Evolutionary conservation across 768 basidiomycete genomes (phyloP).

Genomic region (Naganishia vishniacii): DNA sequence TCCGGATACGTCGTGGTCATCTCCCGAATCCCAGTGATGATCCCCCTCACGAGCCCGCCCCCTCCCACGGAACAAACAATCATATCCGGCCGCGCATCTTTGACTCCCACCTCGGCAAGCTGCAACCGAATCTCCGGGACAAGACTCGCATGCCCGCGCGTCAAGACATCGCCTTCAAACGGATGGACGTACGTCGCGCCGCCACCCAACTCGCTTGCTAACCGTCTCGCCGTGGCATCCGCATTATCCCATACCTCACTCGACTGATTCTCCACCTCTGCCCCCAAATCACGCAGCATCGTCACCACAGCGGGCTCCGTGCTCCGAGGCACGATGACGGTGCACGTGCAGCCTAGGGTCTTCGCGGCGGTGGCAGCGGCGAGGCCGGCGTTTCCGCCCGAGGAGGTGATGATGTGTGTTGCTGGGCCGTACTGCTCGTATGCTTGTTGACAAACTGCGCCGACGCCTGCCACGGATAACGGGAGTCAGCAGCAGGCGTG

Average conservation of each 20-base stretch:
- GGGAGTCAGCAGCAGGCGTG: neutral
- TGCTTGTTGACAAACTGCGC: slow-evolving; percentile 2
- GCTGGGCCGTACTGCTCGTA: slow-evolving; percentile 11
- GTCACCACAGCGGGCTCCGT: slow-evolving; percentile 33
- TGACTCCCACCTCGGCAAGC: slow-evolving; percentile 18
- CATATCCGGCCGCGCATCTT: slow-evolving; percentile 28
- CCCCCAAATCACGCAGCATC: slow-evolving; percentile 31
- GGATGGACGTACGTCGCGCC: slow-evolving; percentile 40
- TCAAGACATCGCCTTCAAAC: slow-evolving; percentile 38
- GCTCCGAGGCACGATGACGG: slow-evolving; percentile 34
- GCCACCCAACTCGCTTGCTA: slow-evolving; percentile 27
- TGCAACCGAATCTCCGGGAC: slow-evolving; percentile 36
- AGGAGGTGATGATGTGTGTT: slow-evolving; percentile 35
- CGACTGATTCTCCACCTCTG: slow-evolving; percentile 33
- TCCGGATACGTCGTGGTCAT: neutral
- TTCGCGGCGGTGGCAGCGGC: slow-evolving; percentile 20
- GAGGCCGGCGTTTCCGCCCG: slow-evolving; percentile 42
- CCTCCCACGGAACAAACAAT: slow-evolving; percentile 40
- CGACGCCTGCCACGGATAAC: slow-evolving; percentile 7
- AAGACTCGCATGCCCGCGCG: slow-evolving; percentile 35
- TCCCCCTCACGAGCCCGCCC: slow-evolving; percentile 38
- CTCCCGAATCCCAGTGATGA: slow-evolving; percentile 31
- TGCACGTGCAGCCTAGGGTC: slow-evolving; percentile 27
- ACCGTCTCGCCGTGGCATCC: too few relatives aligned
- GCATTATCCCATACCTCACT: slow-evolving; percentile 35